Conservation (phyloP, 2,329 filamentous ascomycete genomes). For the Colletotrichum zoysiae region DNA sequence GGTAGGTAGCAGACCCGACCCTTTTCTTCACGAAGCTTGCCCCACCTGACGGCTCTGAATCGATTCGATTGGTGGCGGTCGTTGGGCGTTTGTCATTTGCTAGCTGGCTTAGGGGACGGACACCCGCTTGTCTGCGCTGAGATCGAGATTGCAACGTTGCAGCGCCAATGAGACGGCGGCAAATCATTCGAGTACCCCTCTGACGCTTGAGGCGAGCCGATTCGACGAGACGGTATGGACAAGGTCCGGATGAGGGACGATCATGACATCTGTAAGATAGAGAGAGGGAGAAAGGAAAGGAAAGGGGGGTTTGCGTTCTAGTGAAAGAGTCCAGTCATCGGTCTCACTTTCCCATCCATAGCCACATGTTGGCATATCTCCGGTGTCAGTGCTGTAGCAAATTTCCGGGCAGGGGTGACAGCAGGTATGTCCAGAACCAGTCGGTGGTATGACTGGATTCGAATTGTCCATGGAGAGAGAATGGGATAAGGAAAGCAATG, state of each 20-base stretch:
- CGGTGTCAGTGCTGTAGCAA: constrained; percentile 24
- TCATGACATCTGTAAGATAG: constrained; percentile 15
- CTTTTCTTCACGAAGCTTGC: constrained; percentile 25
- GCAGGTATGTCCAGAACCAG: constrained; percentile 19
- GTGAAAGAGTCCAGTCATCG: not conserved
- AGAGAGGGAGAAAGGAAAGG: not conserved
- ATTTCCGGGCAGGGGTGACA: constrained; percentile 29
- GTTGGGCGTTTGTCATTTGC: constrained; percentile 26
- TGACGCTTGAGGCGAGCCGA: constrained; percentile 20
- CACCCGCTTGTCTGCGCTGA: constrained; percentile 23
- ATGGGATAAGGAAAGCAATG: not conserved
- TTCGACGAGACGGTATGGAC: constrained; percentile 9
- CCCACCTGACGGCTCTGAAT: constrained; percentile 8
- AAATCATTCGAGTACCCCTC: constrained; percentile 9
- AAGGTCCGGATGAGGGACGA: constrained; percentile 20
- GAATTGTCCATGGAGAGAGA: constrained; percentile 4
- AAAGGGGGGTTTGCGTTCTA: not conserved
- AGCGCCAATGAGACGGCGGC: constrained; percentile 34
- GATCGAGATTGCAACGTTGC: constrained; percentile 41
- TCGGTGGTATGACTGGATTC: constrained; percentile 22
- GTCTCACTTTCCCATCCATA: constrained; percentile 9
- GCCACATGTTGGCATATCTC: constrained; percentile 2
- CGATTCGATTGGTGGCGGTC: constrained; percentile 17
- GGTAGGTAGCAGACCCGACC: not conserved
- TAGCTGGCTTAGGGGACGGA: not conserved